phyloP scores from a whole-genome alignment of 2,329 filamentous ascomycete species.

The Colletotrichum tabaci region DNA sequence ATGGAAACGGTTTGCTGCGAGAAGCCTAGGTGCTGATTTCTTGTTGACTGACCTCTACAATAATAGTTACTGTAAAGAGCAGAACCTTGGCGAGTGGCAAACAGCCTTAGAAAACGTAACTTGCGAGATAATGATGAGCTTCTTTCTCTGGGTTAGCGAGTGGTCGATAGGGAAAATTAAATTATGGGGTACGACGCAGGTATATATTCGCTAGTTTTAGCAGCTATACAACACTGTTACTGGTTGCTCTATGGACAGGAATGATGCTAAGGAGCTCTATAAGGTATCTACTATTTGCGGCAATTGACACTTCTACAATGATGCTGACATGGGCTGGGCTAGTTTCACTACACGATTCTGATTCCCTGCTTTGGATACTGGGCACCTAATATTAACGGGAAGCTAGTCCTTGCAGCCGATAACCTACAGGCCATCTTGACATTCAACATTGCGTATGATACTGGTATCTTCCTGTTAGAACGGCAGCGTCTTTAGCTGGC shows the following conservation, averaged over 20 bases:
- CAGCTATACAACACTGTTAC: slow-evolving; percentile 47
- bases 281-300: slow-evolving; percentile 43
- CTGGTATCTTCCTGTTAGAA: slow-evolving; percentile 45
- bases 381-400: slow-evolving; percentile 45
- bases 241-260: slow-evolving; percentile 45
- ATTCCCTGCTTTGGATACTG: slow-evolving; percentile 46
- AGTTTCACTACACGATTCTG: slow-evolving; percentile 46
- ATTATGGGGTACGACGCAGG: slow-evolving; percentile 33
- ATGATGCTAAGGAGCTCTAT: slow-evolving; percentile 47
- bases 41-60: slow-evolving; percentile 29
- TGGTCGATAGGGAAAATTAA: slow-evolving; percentile 41
- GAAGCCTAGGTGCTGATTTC: not conserved
- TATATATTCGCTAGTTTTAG: slow-evolving; percentile 48
- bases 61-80: slow-evolving; percentile 26
- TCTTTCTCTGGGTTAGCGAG: slow-evolving; percentile 46
- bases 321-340: slow-evolving; percentile 2
- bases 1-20: slow-evolving; percentile 44
- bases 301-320: not conserved
- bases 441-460: slow-evolving; percentile 51
- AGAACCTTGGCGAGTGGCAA: slow-evolving; percentile 43
- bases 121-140: slow-evolving; percentile 45
- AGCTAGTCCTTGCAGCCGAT: slow-evolving; percentile 46
- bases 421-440: slow-evolving; percentile 45
- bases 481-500: slow-evolving; percentile 46
- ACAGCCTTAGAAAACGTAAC: slow-evolving; percentile 43